Conservation (phyloP, 2,329 filamentous ascomycete genomes). For the Acrodontium crateriforme region DNA sequence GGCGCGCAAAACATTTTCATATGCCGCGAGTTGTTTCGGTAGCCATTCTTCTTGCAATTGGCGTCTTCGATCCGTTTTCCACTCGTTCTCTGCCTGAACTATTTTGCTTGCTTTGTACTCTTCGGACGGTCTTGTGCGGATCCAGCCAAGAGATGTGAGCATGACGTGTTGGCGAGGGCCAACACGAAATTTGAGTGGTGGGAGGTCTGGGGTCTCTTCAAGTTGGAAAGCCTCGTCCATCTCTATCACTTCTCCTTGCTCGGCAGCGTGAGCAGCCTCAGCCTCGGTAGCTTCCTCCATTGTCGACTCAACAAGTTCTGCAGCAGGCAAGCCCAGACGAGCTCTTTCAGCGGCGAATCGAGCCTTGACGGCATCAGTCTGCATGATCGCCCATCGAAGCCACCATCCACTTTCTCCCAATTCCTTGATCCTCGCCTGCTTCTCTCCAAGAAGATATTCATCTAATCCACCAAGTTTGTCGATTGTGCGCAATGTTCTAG, state of each 20-base stretch:
- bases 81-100: no score
- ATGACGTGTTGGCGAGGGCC: constrained; percentile 16
- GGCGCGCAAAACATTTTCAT: no score
- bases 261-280: constrained; percentile 3
- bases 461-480: constrained; percentile 81
- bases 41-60: no score
- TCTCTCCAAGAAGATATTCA: constrained; percentile 75
- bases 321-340: constrained; percentile 46
- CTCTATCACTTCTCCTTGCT: constrained; percentile 10
- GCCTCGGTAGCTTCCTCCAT: constrained; percentile 6
- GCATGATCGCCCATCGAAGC: constrained; percentile 79
- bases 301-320: constrained; percentile 7
- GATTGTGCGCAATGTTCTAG: constrained; percentile 51
- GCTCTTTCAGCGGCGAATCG: constrained; percentile 52
- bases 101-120: no score
- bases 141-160: constrained; percentile 18
- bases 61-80: no score
- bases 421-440: constrained; percentile 64
- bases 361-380: constrained; percentile 53
- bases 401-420: constrained; percentile 84
- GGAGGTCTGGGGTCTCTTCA: constrained; percentile 12
- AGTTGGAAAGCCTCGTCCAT: constrained; percentile 17
- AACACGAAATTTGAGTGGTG: constrained; percentile 19
- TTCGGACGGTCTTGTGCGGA: constrained; percentile 13
- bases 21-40: no score